Evolutionary conservation across 169 alveolate genomes (phyloP), one percentile per base, ranked within the genome.

Genomic region (Plasmodium cynomolgi): DNA sequence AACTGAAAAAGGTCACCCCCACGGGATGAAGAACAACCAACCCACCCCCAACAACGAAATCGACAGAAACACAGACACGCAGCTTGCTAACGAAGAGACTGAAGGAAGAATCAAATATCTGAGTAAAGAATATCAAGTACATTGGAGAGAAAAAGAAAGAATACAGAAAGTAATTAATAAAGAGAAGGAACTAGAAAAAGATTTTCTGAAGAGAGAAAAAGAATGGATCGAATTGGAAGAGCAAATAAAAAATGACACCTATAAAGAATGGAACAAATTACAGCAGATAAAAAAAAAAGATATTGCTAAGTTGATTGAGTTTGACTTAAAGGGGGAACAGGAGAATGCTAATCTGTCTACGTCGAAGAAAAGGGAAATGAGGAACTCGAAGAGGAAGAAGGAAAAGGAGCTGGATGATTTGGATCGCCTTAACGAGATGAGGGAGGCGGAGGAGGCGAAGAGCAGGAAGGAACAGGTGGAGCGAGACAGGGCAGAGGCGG

Each of bases 151-250:
- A 54, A 74, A 44, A 37, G 95, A 86, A 34, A 80, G 97, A 41
- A 91, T 86, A 50, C 88, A 77, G 83, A 93, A 92, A 80, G 77
- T 84, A 1, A 88, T 81, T 47, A 56, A 92, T 44, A 92, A 92
- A 58, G 93, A 93, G 83, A 95, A 95, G 72, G 86, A 84, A 23
- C 37, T 93, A 47, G 97, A 95, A 56, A 93, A 90, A n/a, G 88
- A 80, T 31, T 91, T 95, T 71, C 56, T 56, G 74, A 56, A 79
- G 79, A 95, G 95, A 56, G 96, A 95, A 85, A 93, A 95, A 29
- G 95, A 82, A 58, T 96, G 97, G 97, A 9, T 81, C 31, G 81
- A 88, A 74, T 96, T 95, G 90, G 97, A 96, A 92, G 97, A 96
- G 26, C 88, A 84, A 33, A 50, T 96, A 6, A 90, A 80, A 80